A percentile compares a stretch with the other conserved stretches of the same genome.
Conservation (phyloP, 768 basidiomycete genomes). For the Mycena vitilis region DNA sequence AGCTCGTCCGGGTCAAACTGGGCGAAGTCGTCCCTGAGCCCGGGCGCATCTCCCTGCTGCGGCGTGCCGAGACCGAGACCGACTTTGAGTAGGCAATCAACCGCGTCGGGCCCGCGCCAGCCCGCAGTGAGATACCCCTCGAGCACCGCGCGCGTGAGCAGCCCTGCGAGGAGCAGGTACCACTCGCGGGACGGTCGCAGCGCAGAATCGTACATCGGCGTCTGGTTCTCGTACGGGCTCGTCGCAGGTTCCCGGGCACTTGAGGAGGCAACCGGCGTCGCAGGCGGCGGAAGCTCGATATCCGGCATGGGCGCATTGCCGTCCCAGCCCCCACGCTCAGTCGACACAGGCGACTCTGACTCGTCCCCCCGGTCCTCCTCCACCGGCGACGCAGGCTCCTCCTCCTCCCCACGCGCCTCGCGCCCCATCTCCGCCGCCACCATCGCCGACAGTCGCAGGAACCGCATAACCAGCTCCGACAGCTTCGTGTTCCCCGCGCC, state of each 20-base stretch:
- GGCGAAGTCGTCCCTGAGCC: slow-evolving; percentile 53
- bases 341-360: slow-evolving; percentile 29
- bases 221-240: slow-evolving; percentile 40
- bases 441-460: slow-evolving; percentile 81
- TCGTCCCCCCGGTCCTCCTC: slow-evolving; percentile 40
- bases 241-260: background rate
- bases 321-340: slow-evolving; percentile 29
- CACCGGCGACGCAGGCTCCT: slow-evolving; percentile 40
- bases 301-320: slow-evolving; percentile 30
- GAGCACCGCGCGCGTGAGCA: slow-evolving; percentile 85
- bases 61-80: slow-evolving; percentile 49
- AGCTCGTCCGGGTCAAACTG: slow-evolving; percentile 83
- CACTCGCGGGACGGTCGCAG: slow-evolving; percentile 79
- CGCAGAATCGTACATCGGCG: slow-evolving; percentile 58
- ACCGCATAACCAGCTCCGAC: slow-evolving; percentile 74
- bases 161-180: slow-evolving; percentile 82
- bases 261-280: slow-evolving; percentile 17
- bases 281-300: slow-evolving; percentile 37
- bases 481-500: slow-evolving; percentile 74
- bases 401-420: slow-evolving; percentile 72
- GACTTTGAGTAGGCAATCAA: slow-evolving; percentile 78
- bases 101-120: slow-evolving; percentile 79
- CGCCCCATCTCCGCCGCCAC: slow-evolving; percentile 82
- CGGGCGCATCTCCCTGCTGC: slow-evolving; percentile 14
- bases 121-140: slow-evolving; percentile 88